phyloP scores from a whole-genome alignment of 768 basidiomycete species.

The Psilocybe subaeruginosa region DNA sequence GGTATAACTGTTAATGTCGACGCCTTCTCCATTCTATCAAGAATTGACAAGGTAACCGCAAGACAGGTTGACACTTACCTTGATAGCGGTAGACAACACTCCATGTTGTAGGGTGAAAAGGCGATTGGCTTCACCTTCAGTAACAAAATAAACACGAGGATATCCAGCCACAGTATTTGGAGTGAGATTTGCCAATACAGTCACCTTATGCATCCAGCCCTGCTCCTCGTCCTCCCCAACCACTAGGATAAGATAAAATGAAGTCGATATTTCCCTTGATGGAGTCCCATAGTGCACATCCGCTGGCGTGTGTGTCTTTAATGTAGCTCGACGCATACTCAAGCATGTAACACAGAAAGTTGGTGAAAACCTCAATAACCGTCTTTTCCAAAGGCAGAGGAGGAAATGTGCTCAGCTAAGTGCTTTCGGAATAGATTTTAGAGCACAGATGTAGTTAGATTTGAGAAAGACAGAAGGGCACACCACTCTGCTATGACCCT shows the following conservation, averaged over 20 bases:
- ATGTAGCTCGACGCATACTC: constrained; percentile 44
- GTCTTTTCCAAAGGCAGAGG: constrained; percentile 43
- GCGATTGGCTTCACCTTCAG: constrained; percentile 57
- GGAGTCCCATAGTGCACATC: constrained; percentile 41
- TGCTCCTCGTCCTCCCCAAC: constrained; percentile 52
- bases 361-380: constrained; percentile 44
- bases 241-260: constrained; percentile 42
- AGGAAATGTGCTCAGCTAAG: constrained; percentile 35
- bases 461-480: background rate
- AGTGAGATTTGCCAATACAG: constrained; percentile 42
- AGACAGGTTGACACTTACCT: background rate
- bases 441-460: constrained; percentile 29
- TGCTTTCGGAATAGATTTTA: constrained; percentile 16
- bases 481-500: constrained; percentile 47
- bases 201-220: constrained; percentile 41
- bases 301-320: constrained; percentile 44
- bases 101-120: constrained; percentile 46
- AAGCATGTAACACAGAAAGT: constrained; percentile 52
- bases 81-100: constrained; percentile 21
- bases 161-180: constrained; percentile 34
- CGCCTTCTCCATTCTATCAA: constrained; percentile 34
- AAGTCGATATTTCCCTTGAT: constrained; percentile 40
- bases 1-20: constrained; percentile 58
- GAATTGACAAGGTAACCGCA: background rate
- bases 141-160: constrained; percentile 43